These are phyloP conservation scores for Cryphonectria naterciae DNA, from an alignment of 2,329 filamentous ascomycete genomes.

Conservation along the genomic window DNA sequence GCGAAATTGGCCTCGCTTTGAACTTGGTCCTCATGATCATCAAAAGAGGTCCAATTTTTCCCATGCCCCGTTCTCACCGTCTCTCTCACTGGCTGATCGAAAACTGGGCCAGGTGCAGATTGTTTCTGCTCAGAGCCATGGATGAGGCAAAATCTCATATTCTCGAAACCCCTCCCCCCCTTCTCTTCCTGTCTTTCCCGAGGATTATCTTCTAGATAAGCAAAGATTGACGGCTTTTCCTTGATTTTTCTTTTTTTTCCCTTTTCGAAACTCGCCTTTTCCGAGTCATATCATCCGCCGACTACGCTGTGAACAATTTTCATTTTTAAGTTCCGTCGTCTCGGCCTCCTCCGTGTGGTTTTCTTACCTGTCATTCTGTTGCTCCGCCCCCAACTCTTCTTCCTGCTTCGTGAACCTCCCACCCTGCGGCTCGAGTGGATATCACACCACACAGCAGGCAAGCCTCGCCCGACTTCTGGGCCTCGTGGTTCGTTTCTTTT, in stretches of 20 bases:
- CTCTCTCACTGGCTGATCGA: constrained; percentile 24
- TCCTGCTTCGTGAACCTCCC: constrained; percentile 15
- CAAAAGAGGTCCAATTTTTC: constrained; percentile 21
- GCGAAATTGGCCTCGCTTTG: constrained; percentile 9
- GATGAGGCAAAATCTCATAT: constrained; percentile 12
- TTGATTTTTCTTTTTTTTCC: constrained; percentile 1
- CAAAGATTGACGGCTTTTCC: constrained; percentile 18
- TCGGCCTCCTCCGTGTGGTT: constrained; percentile 16
- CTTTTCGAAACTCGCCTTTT: not conserved
- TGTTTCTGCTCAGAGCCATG: constrained; percentile 19
- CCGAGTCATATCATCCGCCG: constrained; percentile 7
- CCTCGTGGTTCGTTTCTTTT: constrained; percentile 27
- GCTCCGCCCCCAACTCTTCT: not conserved
- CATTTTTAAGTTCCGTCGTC: not conserved
- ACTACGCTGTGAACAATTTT: constrained; percentile 3
- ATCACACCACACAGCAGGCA: constrained; percentile 29
- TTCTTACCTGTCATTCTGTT: constrained; percentile 21
- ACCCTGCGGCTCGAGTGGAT: constrained; percentile 8
- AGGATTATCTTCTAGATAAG: constrained; percentile 11
- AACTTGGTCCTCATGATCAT: constrained; percentile 16
- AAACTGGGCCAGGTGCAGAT: constrained; percentile 22
- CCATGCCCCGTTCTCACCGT: constrained; percentile 21
- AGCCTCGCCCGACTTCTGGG: constrained; percentile 25
- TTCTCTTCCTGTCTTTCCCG: constrained; percentile 15
- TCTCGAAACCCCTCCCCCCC: not conserved